phyloP scores from a whole-genome alignment of 768 basidiomycete species.

The Rhizopogon salebrosus region DNA sequence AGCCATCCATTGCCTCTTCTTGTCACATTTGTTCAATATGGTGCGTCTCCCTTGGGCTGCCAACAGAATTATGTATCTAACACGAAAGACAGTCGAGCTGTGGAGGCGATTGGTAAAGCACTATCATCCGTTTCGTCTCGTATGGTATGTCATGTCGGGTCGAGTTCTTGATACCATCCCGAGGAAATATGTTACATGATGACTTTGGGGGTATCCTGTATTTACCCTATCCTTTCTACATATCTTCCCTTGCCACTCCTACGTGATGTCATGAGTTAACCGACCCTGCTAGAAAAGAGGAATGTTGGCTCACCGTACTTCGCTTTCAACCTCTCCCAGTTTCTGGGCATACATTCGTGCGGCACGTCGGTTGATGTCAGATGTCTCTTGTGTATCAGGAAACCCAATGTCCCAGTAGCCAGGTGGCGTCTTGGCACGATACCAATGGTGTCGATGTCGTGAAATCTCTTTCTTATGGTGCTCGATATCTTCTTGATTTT shows the following conservation, averaged over 20 bases:
- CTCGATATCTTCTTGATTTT: slow-evolving; percentile 29
- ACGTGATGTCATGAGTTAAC: slow-evolving; percentile 6
- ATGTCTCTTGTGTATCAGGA: slow-evolving; percentile 78
- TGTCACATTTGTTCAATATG: slow-evolving; percentile 54
- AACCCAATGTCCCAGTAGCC: slow-evolving; percentile 91
- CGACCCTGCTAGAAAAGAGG: neutral
- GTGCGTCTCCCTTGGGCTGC: slow-evolving; percentile 18
- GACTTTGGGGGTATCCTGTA: slow-evolving; percentile 1
- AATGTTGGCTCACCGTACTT: slow-evolving; percentile 45
- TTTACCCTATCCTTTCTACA: slow-evolving; percentile 15
- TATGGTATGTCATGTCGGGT: slow-evolving; percentile 44
- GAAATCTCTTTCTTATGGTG: slow-evolving; percentile 70
- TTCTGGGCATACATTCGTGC: slow-evolving; percentile 69
- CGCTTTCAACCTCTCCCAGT: slow-evolving; percentile 49
- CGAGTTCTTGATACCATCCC: slow-evolving; percentile 47
- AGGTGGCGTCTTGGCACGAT: slow-evolving; percentile 69
- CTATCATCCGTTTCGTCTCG: slow-evolving; percentile 54
- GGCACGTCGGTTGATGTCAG: slow-evolving; percentile 70
- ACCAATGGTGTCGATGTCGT: slow-evolving; percentile 69
- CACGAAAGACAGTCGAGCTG: slow-evolving; percentile 34
- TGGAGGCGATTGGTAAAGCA: slow-evolving; percentile 46
- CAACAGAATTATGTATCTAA: neutral
- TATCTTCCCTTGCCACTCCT: slow-evolving; percentile 23
- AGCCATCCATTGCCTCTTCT: slow-evolving; percentile 49
- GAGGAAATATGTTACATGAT: slow-evolving; percentile 8